Base-by-base conservation (phyloP, 148 eudicot species). In the Rhododendron kiyosumense region DNA sequence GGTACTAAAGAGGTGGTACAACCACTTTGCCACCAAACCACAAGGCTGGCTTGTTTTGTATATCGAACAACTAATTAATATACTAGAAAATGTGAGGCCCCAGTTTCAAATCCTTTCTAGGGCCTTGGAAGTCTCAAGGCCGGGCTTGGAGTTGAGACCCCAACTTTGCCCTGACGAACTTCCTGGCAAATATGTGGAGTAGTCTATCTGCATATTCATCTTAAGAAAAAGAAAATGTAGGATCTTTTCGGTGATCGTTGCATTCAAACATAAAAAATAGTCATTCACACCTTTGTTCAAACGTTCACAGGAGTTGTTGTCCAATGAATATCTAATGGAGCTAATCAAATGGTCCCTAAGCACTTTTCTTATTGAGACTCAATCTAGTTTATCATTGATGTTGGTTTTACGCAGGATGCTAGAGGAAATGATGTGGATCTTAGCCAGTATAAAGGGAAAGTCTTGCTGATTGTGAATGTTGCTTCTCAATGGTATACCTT, bases 381-480 rank as follows among this genome's bases (percentile, higher is more conserved):
- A 18, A 3, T 59, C 73, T 38, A 24, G n/a, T 74, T 30, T 26
- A 71, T 32, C 76, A 69, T 71, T 43, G n/a, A 18, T 81, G 41
- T 67, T 46, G 5, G 65, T 28, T 73, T 11, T 61, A 17, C 30
- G 63, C 88, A 91, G 92, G 92, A 91, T 87, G 89, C 89, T 46
- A 87, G 63, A 78, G 91, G 91, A 38, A 87, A 89, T 73, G 89
- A 90, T 86, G 89, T 90, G 81, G 87, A 87, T 49, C 88, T 90
- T 71, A 87, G 89, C 87, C 75, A 30, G 32, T 90, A 90, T 59
- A 87, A 84, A 84, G 92, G 92, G 57, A 90, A 90, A 76, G 89
- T 86, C 49, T 45, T 90, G 82, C 71, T 90, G 82, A 90, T 90
- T 74, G 91, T 90, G 83, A 90, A 90, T 79, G 92, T 90, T 82